Evolutionary conservation across 2,329 filamentous ascomycete genomes (phyloP), one percentile per base, ranked within the genome.

Genomic region (Byssothecium circinans): DNA sequence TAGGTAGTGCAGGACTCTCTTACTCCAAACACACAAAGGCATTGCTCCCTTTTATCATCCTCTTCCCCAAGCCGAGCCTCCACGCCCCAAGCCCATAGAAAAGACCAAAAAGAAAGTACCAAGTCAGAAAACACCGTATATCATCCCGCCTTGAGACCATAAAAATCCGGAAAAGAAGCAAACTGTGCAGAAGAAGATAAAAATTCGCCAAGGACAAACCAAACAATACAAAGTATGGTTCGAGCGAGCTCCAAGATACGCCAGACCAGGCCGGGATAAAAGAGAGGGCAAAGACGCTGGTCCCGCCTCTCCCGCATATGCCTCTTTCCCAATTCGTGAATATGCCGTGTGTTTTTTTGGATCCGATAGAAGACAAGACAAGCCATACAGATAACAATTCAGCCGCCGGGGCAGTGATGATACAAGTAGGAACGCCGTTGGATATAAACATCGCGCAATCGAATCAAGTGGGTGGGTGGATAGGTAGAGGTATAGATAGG

Each of bases 391-490:
- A 37, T 39, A 42, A 27, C 23, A 22, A 42, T 12, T 42, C 39
- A 33, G 27, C 39, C 39, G 27, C 39, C 39, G 39, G 39, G 35
- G 35, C 35, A 22, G 35, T 38, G 35, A 23, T 38, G 35, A 23
- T 38, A 38, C 35, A 38, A n/a, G 35, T 23, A 38, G n/a, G 15
- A 38, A 38, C 35, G 35, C 35, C 35, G 35, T 18, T n/a, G 29
- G 29, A 38, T 38, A 38, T 38, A n/a, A 38, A 38, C 35, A 38
- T n/a, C 35, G 11, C 20, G 18, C n/a, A 38, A 8, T 5, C 35
- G 35, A 38, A 8, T 2, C 35, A 18, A 19, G 17, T 23, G 5
- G 35, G 12, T 20, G 17, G 19, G 18, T 22, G 8, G 35, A 36
- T 38, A 38, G 12, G 35, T 14, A 38, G n/a, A n/a, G n/a, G n/a